These are phyloP conservation scores for Penicillium maclennaniae DNA, from an alignment of 495 filamentous ascomycete species.

Conservation along the genomic window DNA sequence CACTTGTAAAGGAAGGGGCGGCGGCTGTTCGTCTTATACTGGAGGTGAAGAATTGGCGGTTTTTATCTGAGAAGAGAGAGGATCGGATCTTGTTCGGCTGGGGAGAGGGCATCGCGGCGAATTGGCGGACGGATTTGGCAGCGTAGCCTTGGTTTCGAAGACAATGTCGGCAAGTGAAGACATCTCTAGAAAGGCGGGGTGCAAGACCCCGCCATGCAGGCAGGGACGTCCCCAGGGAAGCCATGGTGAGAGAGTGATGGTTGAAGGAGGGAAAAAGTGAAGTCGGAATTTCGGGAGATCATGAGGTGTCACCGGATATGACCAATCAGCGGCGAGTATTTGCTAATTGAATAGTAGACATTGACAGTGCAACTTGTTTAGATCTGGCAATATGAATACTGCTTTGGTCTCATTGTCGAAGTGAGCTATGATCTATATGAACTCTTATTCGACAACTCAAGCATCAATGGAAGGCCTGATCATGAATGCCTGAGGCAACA, in stretches of 20 bases:
- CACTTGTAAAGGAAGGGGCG: constrained; percentile 16
- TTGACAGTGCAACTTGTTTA: background rate
- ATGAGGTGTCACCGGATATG: constrained; percentile 16
- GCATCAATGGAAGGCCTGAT: background rate
- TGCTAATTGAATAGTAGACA: background rate
- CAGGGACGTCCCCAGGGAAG: constrained; percentile 30
- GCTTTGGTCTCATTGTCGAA: background rate
- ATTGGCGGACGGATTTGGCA: constrained; percentile 35
- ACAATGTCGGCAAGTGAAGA: constrained; percentile 64
- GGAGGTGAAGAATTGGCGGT: constrained; percentile 32
- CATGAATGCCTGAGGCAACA: constrained; percentile 22
- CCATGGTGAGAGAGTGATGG: constrained; percentile 29
- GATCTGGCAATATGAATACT: background rate
- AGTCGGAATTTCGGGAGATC: constrained; percentile 13
- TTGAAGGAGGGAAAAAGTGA: constrained; percentile 16
- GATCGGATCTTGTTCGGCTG: constrained; percentile 29
- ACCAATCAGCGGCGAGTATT: constrained; percentile 29
- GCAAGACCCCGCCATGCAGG: constrained; percentile 36
- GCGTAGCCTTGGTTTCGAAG: constrained; percentile 37
- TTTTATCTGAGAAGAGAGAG: constrained; percentile 22
- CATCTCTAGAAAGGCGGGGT: constrained; percentile 49
- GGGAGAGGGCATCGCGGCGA: constrained; percentile 23
- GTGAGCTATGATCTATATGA: background rate
- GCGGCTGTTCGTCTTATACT: constrained; percentile 25
- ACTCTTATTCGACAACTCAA: background rate